Evolutionary conservation across 2,329 filamentous ascomycete genomes (phyloP).

Genomic region (Arachnomyces sp.): DNA sequence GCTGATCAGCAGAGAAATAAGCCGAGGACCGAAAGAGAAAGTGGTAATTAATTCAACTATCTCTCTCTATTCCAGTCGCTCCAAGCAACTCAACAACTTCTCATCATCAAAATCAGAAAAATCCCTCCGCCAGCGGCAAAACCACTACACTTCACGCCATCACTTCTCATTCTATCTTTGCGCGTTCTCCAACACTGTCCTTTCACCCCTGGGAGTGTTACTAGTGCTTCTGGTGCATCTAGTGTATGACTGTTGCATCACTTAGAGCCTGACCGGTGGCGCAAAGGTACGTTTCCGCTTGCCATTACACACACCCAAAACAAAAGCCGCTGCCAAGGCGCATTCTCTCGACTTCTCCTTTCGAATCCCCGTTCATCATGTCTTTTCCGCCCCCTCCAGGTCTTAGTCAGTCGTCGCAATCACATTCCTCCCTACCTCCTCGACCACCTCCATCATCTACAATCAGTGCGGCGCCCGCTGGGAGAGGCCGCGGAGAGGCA

Average conservation of each 20-base stretch:
- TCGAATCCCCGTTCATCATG: constrained; percentile 53
- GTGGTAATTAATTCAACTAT: too few species aligned
- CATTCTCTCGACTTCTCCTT: constrained; percentile 22
- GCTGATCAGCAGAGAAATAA: too few species aligned
- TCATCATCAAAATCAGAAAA: too few species aligned
- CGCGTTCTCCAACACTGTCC: constrained; percentile 14
- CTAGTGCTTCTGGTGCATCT: constrained; percentile 23
- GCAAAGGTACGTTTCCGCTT: constrained; percentile 34
- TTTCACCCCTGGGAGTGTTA: constrained; percentile 1
- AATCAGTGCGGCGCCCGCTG: constrained; percentile 13
- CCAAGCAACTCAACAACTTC: too few species aligned
- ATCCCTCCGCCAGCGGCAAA: too few species aligned
- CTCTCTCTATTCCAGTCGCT: too few species aligned
- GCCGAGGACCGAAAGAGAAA: too few species aligned
- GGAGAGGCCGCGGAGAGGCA: constrained; percentile 18
- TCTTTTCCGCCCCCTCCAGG: constrained; percentile 82
- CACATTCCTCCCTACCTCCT: constrained; percentile 61
- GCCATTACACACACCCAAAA: constrained; percentile 16
- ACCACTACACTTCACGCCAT: too few species aligned
- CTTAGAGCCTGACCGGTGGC: constrained; percentile 22
- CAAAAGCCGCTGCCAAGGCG: constrained; percentile 15
- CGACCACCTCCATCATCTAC: constrained; percentile 59
- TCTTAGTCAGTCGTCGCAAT: constrained; percentile 39
- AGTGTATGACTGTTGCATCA: constrained; percentile 26
- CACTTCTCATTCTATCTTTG: constrained; percentile 1